These are phyloP conservation scores for Aspergillus vadensis DNA, from an alignment of 2,329 filamentous ascomycete genomes.

Conservation along the genomic window DNA sequence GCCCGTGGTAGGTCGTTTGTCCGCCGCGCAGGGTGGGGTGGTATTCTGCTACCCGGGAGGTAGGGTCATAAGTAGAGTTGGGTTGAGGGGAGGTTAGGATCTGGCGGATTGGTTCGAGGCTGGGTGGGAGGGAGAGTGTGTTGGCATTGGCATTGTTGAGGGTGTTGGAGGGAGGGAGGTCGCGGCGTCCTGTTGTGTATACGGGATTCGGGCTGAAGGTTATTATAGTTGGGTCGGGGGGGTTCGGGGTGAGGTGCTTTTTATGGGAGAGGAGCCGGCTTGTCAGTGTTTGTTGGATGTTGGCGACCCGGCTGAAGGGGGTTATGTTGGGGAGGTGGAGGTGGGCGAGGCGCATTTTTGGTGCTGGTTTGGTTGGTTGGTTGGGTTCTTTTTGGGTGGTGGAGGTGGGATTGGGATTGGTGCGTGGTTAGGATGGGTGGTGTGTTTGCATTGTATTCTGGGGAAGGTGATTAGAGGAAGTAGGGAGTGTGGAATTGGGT, in stretches of 20 bases:
- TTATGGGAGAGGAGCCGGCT: conserved; percentile 63
- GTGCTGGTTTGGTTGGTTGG: no score
- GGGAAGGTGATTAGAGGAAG: background rate
- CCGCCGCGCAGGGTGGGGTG: conserved; percentile 78
- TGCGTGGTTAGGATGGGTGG: background rate
- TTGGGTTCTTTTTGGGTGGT: no score
- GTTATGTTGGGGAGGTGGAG: conserved; percentile 59
- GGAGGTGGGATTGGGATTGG: background rate
- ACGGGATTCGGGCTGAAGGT: conserved; percentile 81
- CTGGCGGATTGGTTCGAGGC: conserved; percentile 40
- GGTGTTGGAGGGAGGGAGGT: conserved; percentile 52
- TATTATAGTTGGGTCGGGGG: conserved; percentile 70
- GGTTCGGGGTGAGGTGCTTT: conserved; percentile 43
- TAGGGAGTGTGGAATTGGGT: background rate
- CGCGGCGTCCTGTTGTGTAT: conserved; percentile 87
- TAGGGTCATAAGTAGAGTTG: conserved; percentile 28
- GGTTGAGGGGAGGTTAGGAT: conserved; percentile 29
- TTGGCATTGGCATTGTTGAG: conserved; percentile 24
- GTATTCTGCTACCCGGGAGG: conserved; percentile 57
- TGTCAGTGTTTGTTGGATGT: conserved; percentile 60
- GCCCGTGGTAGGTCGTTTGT: conserved; percentile 92
- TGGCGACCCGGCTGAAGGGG: conserved; percentile 57
- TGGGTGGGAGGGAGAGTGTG: conserved; percentile 41
- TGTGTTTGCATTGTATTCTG: background rate
- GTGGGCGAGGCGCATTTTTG: conserved; percentile 59